Conservation (phyloP, 1,139 yeast genomes). For the Wickerhamiella pararugosa region DNA sequence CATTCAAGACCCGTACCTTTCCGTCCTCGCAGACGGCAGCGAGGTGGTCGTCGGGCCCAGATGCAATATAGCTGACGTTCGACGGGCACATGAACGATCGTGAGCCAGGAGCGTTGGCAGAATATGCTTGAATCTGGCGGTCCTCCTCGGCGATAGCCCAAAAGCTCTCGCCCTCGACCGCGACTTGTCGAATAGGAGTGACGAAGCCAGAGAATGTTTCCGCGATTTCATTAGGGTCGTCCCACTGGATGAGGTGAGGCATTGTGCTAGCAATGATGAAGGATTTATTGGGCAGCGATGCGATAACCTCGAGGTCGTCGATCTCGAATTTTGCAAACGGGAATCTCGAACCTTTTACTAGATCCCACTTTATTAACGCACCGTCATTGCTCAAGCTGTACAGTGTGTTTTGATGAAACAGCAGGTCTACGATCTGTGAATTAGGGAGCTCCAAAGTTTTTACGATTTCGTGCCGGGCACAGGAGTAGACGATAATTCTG, state of each 20-base stretch:
- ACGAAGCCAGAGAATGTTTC: constrained; percentile 60
- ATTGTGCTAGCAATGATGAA: constrained; percentile 45
- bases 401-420: background rate
- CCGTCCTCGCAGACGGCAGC: constrained; percentile 53
- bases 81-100: constrained; percentile 13
- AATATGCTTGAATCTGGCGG: constrained; percentile 14
- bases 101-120: constrained; percentile 8
- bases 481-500: constrained; percentile 48
- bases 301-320: no score
- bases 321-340: no score
- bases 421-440: background rate
- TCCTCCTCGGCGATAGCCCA: constrained; percentile 17
- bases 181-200: constrained; percentile 40
- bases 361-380: constrained; percentile 3
- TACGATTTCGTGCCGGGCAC: constrained; percentile 43
- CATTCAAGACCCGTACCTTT: constrained; percentile 40
- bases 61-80: constrained; percentile 34
- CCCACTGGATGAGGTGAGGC: constrained; percentile 28
- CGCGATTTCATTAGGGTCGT: constrained; percentile 15
- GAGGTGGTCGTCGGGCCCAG: constrained; percentile 29
- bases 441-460: constrained; percentile 27
- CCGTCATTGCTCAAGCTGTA: background rate
- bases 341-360: background rate
- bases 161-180: constrained; percentile 14
- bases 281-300: constrained; percentile 17